These are phyloP conservation scores for Arbutus unedo DNA, from an alignment of 148 eudicot species.

Conservation along the genomic window DNA sequence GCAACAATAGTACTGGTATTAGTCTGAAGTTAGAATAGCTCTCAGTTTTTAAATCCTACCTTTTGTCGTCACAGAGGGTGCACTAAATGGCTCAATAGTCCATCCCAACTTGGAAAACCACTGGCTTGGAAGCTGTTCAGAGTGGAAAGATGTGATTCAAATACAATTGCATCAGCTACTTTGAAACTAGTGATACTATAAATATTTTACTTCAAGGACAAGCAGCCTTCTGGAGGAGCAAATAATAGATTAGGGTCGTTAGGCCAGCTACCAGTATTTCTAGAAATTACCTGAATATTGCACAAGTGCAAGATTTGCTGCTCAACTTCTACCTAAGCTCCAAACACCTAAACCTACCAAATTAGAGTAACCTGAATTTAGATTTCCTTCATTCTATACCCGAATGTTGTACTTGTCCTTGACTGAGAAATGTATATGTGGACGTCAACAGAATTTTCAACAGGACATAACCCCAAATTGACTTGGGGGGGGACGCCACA, in stretches of 20 bases:
- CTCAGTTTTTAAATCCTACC: neutral
- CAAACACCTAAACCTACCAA: neutral
- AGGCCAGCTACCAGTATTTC: neutral
- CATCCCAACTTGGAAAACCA: neutral
- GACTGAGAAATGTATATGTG: neutral
- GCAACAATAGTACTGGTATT: neutral
- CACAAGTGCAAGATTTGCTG: neutral
- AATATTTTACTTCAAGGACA: neutral
- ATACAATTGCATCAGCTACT: neutral
- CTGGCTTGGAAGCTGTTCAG: neutral
- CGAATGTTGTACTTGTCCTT: neutral
- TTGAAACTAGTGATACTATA: neutral
- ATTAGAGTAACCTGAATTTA: neutral
- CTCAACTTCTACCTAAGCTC: neutral
- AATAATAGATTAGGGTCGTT: neutral
- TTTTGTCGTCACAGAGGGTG: neutral
- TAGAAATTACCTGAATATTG: neutral
- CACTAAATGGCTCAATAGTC: neutral
- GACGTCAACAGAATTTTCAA: neutral
- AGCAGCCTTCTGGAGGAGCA: neutral
- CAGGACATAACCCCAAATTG: neutral
- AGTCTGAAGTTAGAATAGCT: neutral
- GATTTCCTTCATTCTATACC: neutral
- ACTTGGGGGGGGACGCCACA: neutral
- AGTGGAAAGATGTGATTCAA: neutral